A percentile compares a stretch with the other conserved stretches of the same genome.
These are phyloP conservation scores for Debaryomyces subglobosus DNA, from an alignment of 1,139 yeast genomes.

Conservation along the genomic window DNA sequence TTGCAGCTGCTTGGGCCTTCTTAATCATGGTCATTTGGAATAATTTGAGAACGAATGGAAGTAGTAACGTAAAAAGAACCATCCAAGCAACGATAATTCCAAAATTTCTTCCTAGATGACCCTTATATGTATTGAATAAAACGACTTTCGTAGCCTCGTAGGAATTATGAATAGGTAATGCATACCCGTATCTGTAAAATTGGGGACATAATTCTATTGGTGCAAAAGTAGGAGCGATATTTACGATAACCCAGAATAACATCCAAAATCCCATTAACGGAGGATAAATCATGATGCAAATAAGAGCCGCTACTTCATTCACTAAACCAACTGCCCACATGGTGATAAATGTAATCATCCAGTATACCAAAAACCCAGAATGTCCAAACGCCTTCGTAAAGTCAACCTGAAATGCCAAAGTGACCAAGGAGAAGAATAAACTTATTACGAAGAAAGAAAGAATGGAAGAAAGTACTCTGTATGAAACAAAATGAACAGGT, in stretches of 20 bases:
- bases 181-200: constrained; percentile 42
- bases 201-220: constrained; percentile 38
- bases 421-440: constrained; percentile 41
- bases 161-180: constrained; percentile 42
- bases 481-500: constrained; percentile 30
- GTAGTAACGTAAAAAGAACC: constrained; percentile 29
- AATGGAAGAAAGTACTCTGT: constrained; percentile 33
- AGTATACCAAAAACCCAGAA: constrained; percentile 47
- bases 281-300: constrained; percentile 33
- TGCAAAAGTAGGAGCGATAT: constrained; percentile 42
- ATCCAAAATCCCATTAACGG: constrained; percentile 49
- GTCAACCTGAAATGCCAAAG: constrained; percentile 48
- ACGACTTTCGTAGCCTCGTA: constrained; percentile 42
- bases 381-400: constrained; percentile 42
- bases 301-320: constrained; percentile 43
- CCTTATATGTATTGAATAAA: constrained; percentile 39
- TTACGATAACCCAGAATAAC: constrained; percentile 43
- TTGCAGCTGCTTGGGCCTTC: constrained; percentile 18
- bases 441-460: constrained; percentile 39
- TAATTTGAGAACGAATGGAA: constrained; percentile 45
- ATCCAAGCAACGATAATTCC: constrained; percentile 42
- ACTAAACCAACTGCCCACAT: constrained; percentile 48
- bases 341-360: constrained; percentile 46
- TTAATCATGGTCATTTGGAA: constrained; percentile 33
- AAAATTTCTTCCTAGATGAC: constrained; percentile 39